Percentiles rank a stretch among this genome's conserved stretches.
These are phyloP conservation scores for Syncephalastrum racemosum DNA, from an alignment of 371 early-diverging fungal genomes.

Conservation along the genomic window DNA sequence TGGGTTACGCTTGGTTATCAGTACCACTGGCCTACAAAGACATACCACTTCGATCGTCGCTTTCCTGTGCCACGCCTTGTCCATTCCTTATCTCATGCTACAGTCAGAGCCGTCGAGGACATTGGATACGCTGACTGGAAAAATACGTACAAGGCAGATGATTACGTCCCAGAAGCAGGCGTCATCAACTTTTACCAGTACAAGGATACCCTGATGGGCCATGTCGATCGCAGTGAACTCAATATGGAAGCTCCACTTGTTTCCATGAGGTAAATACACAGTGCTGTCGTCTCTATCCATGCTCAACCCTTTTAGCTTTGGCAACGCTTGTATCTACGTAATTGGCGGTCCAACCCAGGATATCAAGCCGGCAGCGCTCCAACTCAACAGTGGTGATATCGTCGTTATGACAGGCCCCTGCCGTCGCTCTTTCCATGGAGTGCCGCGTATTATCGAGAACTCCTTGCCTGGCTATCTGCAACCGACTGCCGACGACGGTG, in stretches of 20 bases:
- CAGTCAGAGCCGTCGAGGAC: constrained; percentile 54
- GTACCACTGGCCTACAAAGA: constrained; percentile 90
- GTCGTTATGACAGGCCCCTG: constrained; percentile 79
- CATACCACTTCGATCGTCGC: constrained; percentile 63
- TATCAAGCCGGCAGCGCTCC: constrained; percentile 61
- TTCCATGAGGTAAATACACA: constrained; percentile 61
- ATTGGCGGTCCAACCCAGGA: constrained; percentile 74
- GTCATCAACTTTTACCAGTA: constrained; percentile 92
- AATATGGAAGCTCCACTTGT: constrained; percentile 84
- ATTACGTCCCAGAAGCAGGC: constrained; percentile 87
- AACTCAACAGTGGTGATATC: constrained; percentile 81
- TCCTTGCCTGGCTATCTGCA: constrained; percentile 62
- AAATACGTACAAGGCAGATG: constrained; percentile 48
- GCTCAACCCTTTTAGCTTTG: constrained; percentile 52
- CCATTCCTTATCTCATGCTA: constrained; percentile 44
- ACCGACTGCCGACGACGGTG: constrained; percentile 23
- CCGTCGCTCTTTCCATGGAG: constrained; percentile 77
- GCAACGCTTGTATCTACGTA: constrained; percentile 79
- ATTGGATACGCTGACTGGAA: constrained; percentile 30
- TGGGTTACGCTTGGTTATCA: constrained; percentile 92
- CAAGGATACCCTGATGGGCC: constrained; percentile 86
- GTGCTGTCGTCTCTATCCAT: not conserved
- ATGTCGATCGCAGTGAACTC: constrained; percentile 91
- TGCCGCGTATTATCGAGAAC: constrained; percentile 70
- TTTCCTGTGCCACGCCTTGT: constrained; percentile 55